Evolutionary conservation across 148 eudicot genomes (phyloP).

Genomic region (Persicaria maculosa): DNA sequence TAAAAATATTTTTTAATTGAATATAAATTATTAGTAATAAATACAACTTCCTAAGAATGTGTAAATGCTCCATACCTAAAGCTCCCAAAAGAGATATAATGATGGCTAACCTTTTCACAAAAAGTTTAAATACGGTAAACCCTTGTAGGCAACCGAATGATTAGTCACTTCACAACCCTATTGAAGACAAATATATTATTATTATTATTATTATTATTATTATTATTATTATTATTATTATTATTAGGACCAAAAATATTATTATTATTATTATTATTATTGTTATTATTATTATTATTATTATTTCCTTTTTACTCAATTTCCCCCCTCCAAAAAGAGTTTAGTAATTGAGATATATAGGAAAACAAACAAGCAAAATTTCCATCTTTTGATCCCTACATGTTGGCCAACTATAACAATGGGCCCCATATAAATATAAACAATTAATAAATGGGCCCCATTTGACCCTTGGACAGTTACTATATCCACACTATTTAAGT

Average conservation of each 20-base stretch:
- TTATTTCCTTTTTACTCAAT: neutral
- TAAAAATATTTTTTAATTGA: too few relatives aligned
- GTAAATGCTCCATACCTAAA: neutral
- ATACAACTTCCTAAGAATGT: neutral
- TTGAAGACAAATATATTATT: neutral
- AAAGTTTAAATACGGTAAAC: constrained; percentile 5
- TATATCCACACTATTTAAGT: neutral
- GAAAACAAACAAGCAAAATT: neutral
- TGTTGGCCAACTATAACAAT: constrained; percentile 7
- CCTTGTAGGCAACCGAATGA: constrained; percentile 3
- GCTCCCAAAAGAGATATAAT: neutral
- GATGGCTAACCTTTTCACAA: constrained; percentile 3
- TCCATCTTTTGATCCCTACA: constrained; percentile 9
- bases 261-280: neutral
- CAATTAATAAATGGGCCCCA: neutral
- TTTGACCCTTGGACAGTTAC: neutral
- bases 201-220: too few relatives aligned
- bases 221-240: too few relatives aligned
- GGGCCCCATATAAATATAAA: neutral
- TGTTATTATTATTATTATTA: too few relatives aligned
- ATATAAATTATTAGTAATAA: too few relatives aligned
- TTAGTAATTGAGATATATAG: neutral
- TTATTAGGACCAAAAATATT: too few relatives aligned
- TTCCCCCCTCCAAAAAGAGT: neutral
- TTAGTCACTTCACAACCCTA: neutral